Conservation (phyloP, 352 stramenopile genomes). For the Aphanomyces stellatus region DNA sequence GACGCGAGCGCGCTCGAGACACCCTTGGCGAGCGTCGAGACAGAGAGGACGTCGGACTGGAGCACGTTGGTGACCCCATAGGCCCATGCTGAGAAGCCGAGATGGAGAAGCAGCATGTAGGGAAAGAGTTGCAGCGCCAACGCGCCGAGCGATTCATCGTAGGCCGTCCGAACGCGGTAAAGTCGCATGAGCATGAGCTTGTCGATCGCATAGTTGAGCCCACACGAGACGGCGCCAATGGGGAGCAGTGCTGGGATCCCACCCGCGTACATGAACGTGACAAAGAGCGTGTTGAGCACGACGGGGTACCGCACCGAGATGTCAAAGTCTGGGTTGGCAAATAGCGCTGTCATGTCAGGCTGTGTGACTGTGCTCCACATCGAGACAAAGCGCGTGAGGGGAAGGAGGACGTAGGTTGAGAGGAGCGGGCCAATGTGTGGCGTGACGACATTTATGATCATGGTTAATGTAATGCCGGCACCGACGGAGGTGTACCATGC, state of each 20-base stretch:
- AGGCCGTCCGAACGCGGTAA: slow-evolving; percentile 71
- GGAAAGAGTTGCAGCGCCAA: slow-evolving; percentile 45
- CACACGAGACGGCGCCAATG: slow-evolving; percentile 51
- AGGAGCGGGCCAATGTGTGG: slow-evolving; percentile 53
- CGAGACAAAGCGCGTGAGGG: slow-evolving; percentile 34
- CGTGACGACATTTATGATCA: slow-evolving; percentile 74
- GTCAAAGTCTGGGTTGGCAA: slow-evolving; percentile 60
- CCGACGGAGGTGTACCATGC: slow-evolving; percentile 83
- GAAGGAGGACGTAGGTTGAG: slow-evolving; percentile 49
- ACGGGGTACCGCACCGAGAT: slow-evolving; percentile 73
- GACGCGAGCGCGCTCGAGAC: slow-evolving; percentile 25
- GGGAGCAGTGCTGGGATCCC: slow-evolving; percentile 72
- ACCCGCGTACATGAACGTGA: slow-evolving; percentile 75
- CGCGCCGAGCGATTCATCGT: slow-evolving; percentile 68
- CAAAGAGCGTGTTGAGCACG: slow-evolving; percentile 77
- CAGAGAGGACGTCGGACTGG: slow-evolving; percentile 40
- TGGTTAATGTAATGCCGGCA: slow-evolving; percentile 79
- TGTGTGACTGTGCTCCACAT: slow-evolving; percentile 49
- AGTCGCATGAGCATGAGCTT: slow-evolving; percentile 70
- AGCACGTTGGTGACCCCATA: slow-evolving; percentile 68
- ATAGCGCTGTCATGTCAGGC: slow-evolving; percentile 67
- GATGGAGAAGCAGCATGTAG: slow-evolving; percentile 58
- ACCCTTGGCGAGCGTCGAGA: slow-evolving; percentile 32
- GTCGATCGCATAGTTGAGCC: slow-evolving; percentile 66
- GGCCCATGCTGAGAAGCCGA: slow-evolving; percentile 77